These are phyloP conservation scores for Austroboletus eburneus DNA, from an alignment of 768 basidiomycete genomes.

Conservation along the genomic window DNA sequence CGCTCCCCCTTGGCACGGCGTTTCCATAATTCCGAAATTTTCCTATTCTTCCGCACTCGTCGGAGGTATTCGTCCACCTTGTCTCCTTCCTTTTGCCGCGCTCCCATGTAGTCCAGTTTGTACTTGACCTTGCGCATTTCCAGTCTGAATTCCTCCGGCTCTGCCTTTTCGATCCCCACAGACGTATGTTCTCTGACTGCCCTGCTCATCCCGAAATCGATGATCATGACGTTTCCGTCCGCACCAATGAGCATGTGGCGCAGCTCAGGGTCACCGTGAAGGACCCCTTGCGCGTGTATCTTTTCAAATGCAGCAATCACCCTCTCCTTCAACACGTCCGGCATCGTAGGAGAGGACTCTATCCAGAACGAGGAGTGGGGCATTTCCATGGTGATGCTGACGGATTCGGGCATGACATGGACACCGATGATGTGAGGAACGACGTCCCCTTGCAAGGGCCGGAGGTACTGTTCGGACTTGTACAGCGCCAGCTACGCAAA, in stretches of 20 bases:
- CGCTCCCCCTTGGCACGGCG: constrained; percentile 27
- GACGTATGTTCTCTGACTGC: constrained; percentile 27
- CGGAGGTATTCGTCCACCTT: constrained; percentile 30
- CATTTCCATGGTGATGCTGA: constrained; percentile 46
- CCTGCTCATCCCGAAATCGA: constrained; percentile 48
- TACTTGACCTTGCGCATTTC: constrained; percentile 58
- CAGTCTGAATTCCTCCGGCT: constrained; percentile 38
- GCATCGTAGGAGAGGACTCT: constrained; percentile 57
- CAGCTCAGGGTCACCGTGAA: constrained; percentile 45
- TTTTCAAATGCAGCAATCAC: constrained; percentile 48
- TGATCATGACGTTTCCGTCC: constrained; percentile 49
- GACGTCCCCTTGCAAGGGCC: constrained; percentile 47
- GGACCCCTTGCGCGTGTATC: constrained; percentile 44
- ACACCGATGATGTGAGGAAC: constrained; percentile 53
- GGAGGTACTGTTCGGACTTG: constrained; percentile 42
- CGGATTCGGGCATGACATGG: constrained; percentile 34
- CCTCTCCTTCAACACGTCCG: constrained; percentile 46
- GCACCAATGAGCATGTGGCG: constrained; percentile 53
- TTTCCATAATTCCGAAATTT: constrained; percentile 22
- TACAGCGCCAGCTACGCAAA: constrained; percentile 47
- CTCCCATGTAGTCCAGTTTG: constrained; percentile 44
- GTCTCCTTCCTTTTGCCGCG: constrained; percentile 33
- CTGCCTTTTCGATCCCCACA: constrained; percentile 35
- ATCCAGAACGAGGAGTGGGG: constrained; percentile 61
- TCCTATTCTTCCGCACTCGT: constrained; percentile 28